Evolutionary conservation across 352 stramenopile species (phyloP).

Genomic region (Phytophthora ramorum): DNA sequence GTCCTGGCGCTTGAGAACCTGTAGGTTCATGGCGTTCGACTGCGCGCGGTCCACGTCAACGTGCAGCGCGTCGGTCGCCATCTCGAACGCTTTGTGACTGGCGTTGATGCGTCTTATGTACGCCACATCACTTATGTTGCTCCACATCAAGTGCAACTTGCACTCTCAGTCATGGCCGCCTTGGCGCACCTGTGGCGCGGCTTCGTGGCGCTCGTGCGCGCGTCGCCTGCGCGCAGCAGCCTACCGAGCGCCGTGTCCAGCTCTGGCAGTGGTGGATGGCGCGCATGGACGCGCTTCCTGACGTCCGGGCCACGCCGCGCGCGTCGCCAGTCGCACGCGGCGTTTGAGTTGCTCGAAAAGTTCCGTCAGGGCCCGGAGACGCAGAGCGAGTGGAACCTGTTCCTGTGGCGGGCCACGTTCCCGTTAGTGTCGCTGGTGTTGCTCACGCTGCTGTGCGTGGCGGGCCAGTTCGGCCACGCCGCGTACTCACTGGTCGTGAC

Average conservation of each 20-base stretch:
- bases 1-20: conserved; percentile 88
- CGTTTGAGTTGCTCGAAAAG: conserved; percentile 74
- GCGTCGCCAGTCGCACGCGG: conserved; percentile 41
- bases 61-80: conserved; percentile 52
- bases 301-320: conserved; percentile 22
- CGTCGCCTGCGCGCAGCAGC: conserved; percentile 21
- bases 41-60: conserved; percentile 71
- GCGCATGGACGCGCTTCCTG: conserved; percentile 25
- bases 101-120: neutral
- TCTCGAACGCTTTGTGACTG: conserved; percentile 30
- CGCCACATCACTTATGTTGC: neutral
- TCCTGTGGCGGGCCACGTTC: conserved; percentile 85
- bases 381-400: conserved; percentile 85
- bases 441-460: conserved; percentile 68
- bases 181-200: conserved; percentile 38
- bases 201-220: conserved; percentile 18
- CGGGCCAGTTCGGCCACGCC: conserved; percentile 66
- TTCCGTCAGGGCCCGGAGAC: conserved; percentile 74
- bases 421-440: conserved; percentile 81
- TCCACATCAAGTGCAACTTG: neutral
- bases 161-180: conserved; percentile 1
- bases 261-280: conserved; percentile 2
- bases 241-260: conserved; percentile 24
- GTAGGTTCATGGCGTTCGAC: conserved; percentile 88
- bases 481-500: conserved; percentile 78